Conservation (phyloP, 2,329 filamentous ascomycete species). For the Tolypocladium ovalisporum region DNA sequence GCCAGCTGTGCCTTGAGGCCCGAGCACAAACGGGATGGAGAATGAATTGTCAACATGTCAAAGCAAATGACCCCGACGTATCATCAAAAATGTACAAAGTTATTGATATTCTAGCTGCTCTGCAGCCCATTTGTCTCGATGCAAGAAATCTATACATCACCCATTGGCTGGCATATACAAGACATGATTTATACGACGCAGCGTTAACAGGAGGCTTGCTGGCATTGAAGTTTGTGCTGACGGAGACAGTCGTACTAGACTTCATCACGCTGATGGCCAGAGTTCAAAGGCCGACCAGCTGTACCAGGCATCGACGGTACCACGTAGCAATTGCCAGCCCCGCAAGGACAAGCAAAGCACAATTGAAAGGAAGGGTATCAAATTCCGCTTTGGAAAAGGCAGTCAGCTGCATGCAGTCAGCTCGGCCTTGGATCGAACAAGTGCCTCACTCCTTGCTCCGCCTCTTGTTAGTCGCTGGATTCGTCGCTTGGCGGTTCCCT, state of each 20-base stretch:
- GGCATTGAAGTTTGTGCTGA: neutral
- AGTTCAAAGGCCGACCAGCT: neutral
- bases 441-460: neutral
- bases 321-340: neutral
- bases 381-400: neutral
- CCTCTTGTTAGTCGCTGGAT: constrained; percentile 11
- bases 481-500: constrained; percentile 21
- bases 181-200: neutral
- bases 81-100: neutral
- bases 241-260: neutral
- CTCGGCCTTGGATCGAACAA: neutral
- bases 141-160: neutral
- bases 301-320: neutral
- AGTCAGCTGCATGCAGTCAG: neutral
- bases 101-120: neutral
- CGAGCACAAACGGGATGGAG: neutral
- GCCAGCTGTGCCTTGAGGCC: neutral
- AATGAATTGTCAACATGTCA: neutral
- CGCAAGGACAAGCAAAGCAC: neutral
- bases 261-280: neutral
- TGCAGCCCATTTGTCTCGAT: neutral
- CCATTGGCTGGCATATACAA: too few species aligned
- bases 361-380: neutral
- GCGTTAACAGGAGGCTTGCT: neutral
- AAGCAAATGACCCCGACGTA: neutral